Conservation (phyloP, 768 basidiomycete species). For the Russula lepida region DNA sequence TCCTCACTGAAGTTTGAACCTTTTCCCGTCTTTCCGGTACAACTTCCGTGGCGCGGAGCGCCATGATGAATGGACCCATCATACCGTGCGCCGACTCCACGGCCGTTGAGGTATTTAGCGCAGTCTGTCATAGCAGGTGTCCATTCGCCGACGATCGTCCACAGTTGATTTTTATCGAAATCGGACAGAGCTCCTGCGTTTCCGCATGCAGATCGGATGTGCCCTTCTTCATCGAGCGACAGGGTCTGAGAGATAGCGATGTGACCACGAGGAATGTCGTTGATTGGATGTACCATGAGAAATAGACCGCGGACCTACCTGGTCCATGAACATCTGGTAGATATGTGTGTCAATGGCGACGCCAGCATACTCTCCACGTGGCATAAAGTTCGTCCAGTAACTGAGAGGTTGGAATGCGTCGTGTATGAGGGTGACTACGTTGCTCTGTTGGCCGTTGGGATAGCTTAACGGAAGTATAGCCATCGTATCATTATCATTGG, state of each 20-base stretch:
- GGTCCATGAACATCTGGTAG: conserved; percentile 63
- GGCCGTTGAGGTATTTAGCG: conserved; percentile 76
- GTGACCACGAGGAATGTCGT: not conserved
- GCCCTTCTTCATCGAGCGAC: conserved; percentile 39
- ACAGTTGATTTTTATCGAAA: conserved; percentile 44
- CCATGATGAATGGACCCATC: conserved; percentile 52
- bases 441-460: conserved; percentile 38
- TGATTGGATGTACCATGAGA: not conserved
- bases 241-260: conserved; percentile 32
- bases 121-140: conserved; percentile 71
- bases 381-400: conserved; percentile 60
- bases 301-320: conserved; percentile 28
- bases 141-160: conserved; percentile 88
- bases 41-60: conserved; percentile 63
- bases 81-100: conserved; percentile 56
- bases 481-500: conserved; percentile 11
- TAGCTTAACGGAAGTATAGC: conserved; percentile 35
- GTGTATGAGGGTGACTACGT: conserved; percentile 59
- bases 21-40: conserved; percentile 63
- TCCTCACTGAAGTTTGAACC: conserved; percentile 61
- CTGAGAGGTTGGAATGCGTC: conserved; percentile 73
- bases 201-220: conserved; percentile 54
- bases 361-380: conserved; percentile 44
- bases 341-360: conserved; percentile 77
- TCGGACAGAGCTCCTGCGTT: conserved; percentile 36